These are phyloP conservation scores for Dendrobium chrysotoxum DNA, from an alignment of 106 monocot species.

Conservation along the genomic window DNA sequence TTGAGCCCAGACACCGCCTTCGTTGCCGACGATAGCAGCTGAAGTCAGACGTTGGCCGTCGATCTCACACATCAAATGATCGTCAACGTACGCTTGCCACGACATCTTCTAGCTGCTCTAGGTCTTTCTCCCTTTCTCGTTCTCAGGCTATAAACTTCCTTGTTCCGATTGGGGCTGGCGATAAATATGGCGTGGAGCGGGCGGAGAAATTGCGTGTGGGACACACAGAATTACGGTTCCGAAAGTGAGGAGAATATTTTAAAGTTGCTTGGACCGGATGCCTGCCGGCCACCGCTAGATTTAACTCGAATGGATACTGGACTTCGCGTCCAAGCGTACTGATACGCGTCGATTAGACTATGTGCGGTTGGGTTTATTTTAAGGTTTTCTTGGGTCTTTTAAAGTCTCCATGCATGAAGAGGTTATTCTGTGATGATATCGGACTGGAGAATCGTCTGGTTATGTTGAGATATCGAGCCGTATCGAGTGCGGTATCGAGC, in stretches of 20 bases:
- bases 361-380: no score
- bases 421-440: no score
- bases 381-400: no score
- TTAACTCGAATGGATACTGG: background rate
- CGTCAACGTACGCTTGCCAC: conserved; percentile 16
- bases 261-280: background rate
- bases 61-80: conserved; percentile 17
- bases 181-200: background rate
- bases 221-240: background rate
- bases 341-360: no score
- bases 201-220: background rate
- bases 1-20: conserved; percentile 15
- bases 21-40: conserved; percentile 13
- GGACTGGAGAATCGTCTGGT: no score
- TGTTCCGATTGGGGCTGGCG: background rate
- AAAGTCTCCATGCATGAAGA: no score
- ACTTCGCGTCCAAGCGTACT: background rate
- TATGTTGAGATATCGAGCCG: no score
- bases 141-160: background rate
- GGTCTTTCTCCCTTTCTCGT: background rate
- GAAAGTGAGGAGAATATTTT: background rate
- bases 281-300: background rate
- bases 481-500: no score
- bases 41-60: conserved; percentile 12
- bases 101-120: conserved; percentile 9